Base-by-base conservation (phyloP, 129 eudicot genomes). In the Flaveria brownii region DNA sequence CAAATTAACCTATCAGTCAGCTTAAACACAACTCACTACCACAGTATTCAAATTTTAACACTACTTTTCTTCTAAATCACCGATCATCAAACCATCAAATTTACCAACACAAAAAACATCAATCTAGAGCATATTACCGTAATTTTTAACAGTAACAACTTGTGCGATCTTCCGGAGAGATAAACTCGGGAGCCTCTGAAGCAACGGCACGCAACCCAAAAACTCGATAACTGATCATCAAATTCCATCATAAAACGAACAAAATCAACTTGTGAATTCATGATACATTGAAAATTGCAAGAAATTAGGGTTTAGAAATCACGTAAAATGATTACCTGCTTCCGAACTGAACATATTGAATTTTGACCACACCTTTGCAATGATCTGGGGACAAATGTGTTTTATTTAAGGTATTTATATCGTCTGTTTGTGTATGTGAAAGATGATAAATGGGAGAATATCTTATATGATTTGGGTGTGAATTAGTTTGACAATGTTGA, bases 171-270 rank as follows among this genome's bases (percentile, higher is more conserved):
- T 92, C 68, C 72, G 85, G 41, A 89, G 77, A 18, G 93, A 89
- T 5, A 84, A 89, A 73, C 91, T 83, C 11, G 97, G 97, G 2
- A 92, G 90, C 70, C 87, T 84, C 84, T 92, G 97, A 42, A 92
- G 89, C 91, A 92, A 78, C 30, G 97, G 93, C 81, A 92, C 96
- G 16, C 88, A 77, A 4, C 91, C 91, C 82, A 92, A 64, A 68
- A 89, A 92, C 73, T 89, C 97, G 51, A 83, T 83, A 84, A 92
- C 97, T 92, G 86, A 56, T 43, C 5, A 56, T 54, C 26, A 64
- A 14, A 23, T 25, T 15, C 30, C 49, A 55, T 45, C 46, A 30
- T 39, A 50, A 51, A 36, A 65, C 43, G 39, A 30, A 51, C 11
- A 23, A 1, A 16, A 68, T 41, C 47, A 46, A 77, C 9, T 52